Percentiles rank a stretch among this genome's conserved stretches.
phyloP scores from a whole-genome alignment of 2,329 filamentous ascomycete species.

The Pseudogymnoascus sp. region DNA sequence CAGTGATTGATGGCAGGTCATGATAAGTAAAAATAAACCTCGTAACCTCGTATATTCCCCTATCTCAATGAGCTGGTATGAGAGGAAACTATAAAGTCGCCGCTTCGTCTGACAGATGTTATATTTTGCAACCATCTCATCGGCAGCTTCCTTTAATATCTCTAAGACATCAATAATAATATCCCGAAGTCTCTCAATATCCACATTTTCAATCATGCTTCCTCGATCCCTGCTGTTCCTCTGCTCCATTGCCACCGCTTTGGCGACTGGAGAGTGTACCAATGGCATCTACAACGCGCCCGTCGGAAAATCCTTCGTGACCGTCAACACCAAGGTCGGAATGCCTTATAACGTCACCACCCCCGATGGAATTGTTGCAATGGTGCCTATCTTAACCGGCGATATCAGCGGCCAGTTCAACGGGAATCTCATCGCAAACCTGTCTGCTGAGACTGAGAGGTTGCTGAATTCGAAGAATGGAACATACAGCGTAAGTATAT shows the following conservation, averaged over 20 bases:
- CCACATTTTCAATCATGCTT: neutral
- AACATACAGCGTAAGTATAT: neutral
- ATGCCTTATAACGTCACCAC: neutral
- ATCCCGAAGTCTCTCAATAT: neutral
- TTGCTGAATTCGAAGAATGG: neutral
- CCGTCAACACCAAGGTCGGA: neutral
- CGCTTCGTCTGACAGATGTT: no score
- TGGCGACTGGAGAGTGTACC: neutral
- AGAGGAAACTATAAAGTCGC: neutral
- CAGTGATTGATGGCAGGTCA: neutral
- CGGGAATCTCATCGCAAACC: neutral
- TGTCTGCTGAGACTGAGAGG: slow-evolving; percentile 3
- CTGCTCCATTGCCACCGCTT: slow-evolving; percentile 1
- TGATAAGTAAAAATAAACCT: neutral
- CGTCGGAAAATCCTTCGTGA: neutral
- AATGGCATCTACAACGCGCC: neutral
- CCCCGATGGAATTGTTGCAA: neutral
- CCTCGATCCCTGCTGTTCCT: neutral
- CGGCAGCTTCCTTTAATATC: neutral
- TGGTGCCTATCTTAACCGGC: neutral
- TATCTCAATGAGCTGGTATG: neutral
- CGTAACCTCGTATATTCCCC: neutral
- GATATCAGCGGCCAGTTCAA: neutral
- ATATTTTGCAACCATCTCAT: neutral
- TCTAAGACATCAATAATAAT: neutral